A percentile compares a stretch with the other conserved stretches of the same genome.
Conservation (phyloP, 2,329 filamentous ascomycete genomes). For the Tolypocladium ovalisporum region DNA sequence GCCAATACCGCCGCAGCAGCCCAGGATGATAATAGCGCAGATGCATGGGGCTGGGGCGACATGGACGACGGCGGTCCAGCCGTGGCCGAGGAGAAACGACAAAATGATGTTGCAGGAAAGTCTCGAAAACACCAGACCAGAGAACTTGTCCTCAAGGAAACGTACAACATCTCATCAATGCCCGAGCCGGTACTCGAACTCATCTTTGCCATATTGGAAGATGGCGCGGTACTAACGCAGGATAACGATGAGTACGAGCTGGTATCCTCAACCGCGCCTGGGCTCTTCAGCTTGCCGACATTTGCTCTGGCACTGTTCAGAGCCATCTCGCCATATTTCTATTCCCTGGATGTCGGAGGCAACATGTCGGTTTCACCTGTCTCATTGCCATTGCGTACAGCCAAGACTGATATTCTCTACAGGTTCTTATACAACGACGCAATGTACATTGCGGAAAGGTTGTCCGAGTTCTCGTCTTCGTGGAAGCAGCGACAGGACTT, state of each 20-base stretch:
- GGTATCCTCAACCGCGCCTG: slow-evolving; percentile 56
- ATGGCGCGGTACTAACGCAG: slow-evolving; percentile 48
- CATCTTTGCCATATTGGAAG: slow-evolving; percentile 48
- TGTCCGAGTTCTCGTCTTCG: slow-evolving; percentile 33
- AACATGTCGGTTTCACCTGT: slow-evolving; percentile 43
- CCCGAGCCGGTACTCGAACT: slow-evolving; percentile 66
- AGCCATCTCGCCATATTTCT: slow-evolving; percentile 65
- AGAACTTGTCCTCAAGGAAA: slow-evolving; percentile 72
- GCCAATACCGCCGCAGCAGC: slow-evolving; percentile 9
- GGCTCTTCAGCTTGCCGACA: slow-evolving; percentile 61
- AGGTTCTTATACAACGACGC: slow-evolving; percentile 60
- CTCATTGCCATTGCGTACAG: neutral
- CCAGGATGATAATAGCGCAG: slow-evolving; percentile 38
- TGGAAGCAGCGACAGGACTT: slow-evolving; percentile 47
- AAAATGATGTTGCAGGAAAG: slow-evolving; percentile 4
- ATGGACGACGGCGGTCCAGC: slow-evolving; percentile 36
- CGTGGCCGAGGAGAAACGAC: slow-evolving; percentile 5
- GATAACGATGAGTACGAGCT: slow-evolving; percentile 40
- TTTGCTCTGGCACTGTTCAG: slow-evolving; percentile 69
- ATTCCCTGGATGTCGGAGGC: slow-evolving; percentile 48
- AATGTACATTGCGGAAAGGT: slow-evolving; percentile 48
- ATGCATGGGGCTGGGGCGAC: slow-evolving; percentile 81
- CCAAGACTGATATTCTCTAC: neutral
- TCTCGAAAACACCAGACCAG: slow-evolving; percentile 27
- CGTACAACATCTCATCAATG: slow-evolving; percentile 79